A percentile compares a stretch with the other conserved stretches of the same genome.
Evolutionary conservation across 164 flowering plant species (phyloP).

Genomic region (Nymphaea colorata): DNA sequence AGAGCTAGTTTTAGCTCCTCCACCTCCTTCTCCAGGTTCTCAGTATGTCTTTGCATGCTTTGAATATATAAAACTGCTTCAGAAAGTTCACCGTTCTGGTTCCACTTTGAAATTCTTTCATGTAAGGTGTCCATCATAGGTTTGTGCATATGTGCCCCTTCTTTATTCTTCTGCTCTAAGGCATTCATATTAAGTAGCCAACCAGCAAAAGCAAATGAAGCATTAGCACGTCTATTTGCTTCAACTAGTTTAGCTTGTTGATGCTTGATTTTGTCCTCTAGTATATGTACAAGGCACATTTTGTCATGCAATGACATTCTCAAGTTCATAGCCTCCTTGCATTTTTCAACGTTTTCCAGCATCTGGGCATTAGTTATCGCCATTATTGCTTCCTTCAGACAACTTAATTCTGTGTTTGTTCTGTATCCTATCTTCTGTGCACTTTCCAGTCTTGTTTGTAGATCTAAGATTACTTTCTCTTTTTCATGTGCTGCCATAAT

Average conservation of each 20-base stretch:
- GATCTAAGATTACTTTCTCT: slow-evolving; percentile 40
- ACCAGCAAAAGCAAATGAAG: slow-evolving; percentile 22
- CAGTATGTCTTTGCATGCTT: slow-evolving; percentile 1
- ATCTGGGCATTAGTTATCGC: slow-evolving; percentile 46
- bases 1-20: slow-evolving; percentile 1
- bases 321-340: slow-evolving; percentile 20
- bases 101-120: background rate
- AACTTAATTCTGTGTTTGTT: slow-evolving; percentile 44
- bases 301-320: slow-evolving; percentile 21
- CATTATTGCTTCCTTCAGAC: slow-evolving; percentile 59
- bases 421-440: slow-evolving; percentile 41
- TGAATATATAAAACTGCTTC: background rate
- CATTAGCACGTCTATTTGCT: slow-evolving; percentile 30
- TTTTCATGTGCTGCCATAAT: slow-evolving; percentile 44
- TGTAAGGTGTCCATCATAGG: background rate
- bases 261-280: slow-evolving; percentile 19
- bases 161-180: background rate
- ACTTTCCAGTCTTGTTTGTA: slow-evolving; percentile 49
- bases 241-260: slow-evolving; percentile 22
- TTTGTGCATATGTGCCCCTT: background rate
- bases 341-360: slow-evolving; percentile 18
- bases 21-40: slow-evolving; percentile 8
- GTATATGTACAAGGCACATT: slow-evolving; percentile 10
- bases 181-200: slow-evolving; percentile 15
- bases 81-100: background rate